A percentile compares a stretch with the other conserved stretches of the same genome.
These are phyloP conservation scores for Fonsecaea erecta DNA, from an alignment of 2,329 filamentous ascomycete genomes.

Conservation along the genomic window DNA sequence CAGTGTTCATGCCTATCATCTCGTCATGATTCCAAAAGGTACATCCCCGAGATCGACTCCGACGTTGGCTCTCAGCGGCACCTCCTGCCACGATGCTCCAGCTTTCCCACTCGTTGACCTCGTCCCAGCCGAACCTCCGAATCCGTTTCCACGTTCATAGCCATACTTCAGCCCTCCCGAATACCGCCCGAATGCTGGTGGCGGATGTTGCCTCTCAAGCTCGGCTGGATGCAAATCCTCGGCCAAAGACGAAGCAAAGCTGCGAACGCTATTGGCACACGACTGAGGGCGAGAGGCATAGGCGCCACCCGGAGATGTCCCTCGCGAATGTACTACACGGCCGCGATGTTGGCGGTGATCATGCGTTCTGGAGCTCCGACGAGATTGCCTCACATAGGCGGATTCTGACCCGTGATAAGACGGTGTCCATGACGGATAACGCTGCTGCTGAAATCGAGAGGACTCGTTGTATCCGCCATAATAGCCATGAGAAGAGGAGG, in stretches of 20 bases:
- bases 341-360: constrained; percentile 4
- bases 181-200: constrained; percentile 41
- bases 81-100: constrained; percentile 28
- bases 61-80: constrained; percentile 31
- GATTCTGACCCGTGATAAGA: constrained; percentile 6
- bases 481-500: constrained; percentile 11
- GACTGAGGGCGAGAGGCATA: constrained; percentile 17
- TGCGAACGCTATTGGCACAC: constrained; percentile 19
- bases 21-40: constrained; percentile 28
- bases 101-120: constrained; percentile 32
- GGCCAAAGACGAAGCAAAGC: constrained; percentile 23
- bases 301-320: not conserved
- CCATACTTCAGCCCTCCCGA: constrained; percentile 45
- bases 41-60: constrained; percentile 39
- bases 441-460: not conserved
- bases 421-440: not conserved
- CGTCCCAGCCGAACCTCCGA: constrained; percentile 46
- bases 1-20: not conserved
- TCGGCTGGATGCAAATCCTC: constrained; percentile 27
- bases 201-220: constrained; percentile 14
- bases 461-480: constrained; percentile 4
- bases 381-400: constrained; percentile 11
- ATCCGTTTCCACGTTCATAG: constrained; percentile 42
- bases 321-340: not conserved
- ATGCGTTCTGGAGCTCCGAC: constrained; percentile 2